phyloP scores from a whole-genome alignment of 768 basidiomycete species.

The Lentinula guzmanii region DNA sequence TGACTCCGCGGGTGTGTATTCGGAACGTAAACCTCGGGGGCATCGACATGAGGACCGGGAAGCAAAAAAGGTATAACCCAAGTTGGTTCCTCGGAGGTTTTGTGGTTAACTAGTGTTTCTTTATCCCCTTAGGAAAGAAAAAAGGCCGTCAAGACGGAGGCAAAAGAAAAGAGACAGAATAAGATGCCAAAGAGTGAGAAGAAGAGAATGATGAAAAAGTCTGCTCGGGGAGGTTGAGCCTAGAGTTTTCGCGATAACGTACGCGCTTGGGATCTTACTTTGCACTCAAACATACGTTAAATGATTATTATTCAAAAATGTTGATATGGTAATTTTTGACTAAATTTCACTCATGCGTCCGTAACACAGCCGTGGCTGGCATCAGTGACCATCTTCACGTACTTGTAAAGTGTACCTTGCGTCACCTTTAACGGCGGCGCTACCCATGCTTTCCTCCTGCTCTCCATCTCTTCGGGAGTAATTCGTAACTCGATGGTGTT shows the following conservation, averaged over 20 bases:
- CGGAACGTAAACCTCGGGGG: constrained; percentile 65
- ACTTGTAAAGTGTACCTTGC: constrained; percentile 85
- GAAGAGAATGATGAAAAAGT: constrained; percentile 72
- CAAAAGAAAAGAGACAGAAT: constrained; percentile 79
- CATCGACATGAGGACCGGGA: constrained; percentile 92
- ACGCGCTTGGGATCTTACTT: background rate
- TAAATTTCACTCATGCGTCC: constrained; percentile 49
- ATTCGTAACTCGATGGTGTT: constrained; percentile 81
- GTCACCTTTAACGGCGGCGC: constrained; percentile 81
- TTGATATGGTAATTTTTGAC: background rate
- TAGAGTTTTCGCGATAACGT: background rate
- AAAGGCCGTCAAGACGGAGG: constrained; percentile 80
- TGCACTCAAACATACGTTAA: background rate
- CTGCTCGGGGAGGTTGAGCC: constrained; percentile 7
- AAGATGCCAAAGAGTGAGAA: constrained; percentile 98
- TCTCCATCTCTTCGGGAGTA: constrained; percentile 71
- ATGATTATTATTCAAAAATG: background rate
- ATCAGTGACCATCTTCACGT: constrained; percentile 81
- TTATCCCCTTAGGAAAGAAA: constrained; percentile 71
- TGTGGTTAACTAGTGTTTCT: constrained; percentile 8
- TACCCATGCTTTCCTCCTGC: constrained; percentile 66
- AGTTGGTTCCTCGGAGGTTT: background rate
- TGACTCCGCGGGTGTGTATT: constrained; percentile 23
- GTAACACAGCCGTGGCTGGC: constrained; percentile 93
- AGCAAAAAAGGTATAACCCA: constrained; percentile 68